Conservation (phyloP, 2,329 filamentous ascomycete species). For the Pseudogymnoascus sp. region DNA sequence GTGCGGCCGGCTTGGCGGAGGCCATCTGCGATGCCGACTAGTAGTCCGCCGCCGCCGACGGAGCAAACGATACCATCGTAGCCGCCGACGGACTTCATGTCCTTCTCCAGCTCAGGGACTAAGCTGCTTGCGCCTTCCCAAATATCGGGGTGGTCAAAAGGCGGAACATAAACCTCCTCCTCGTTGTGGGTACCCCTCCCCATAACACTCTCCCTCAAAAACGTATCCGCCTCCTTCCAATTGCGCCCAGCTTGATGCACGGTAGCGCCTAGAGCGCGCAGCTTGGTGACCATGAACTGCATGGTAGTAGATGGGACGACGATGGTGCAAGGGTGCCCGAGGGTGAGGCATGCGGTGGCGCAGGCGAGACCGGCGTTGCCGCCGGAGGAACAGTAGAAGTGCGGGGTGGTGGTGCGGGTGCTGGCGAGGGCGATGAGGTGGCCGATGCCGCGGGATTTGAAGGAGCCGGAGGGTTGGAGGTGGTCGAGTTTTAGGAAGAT, state of each 20-base stretch:
- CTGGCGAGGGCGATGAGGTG: slow-evolving; percentile 53
- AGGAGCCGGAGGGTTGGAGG: slow-evolving; percentile 75
- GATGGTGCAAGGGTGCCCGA: slow-evolving; percentile 61
- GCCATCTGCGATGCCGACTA: slow-evolving; percentile 67
- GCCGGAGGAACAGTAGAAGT: slow-evolving; percentile 71
- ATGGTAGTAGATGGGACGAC: slow-evolving; percentile 61
- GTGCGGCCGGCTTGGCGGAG: slow-evolving; percentile 19
- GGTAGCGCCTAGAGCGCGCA: slow-evolving; percentile 57
- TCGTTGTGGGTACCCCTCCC: neutral
- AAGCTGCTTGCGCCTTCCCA: slow-evolving; percentile 57
- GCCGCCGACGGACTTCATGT: slow-evolving; percentile 24
- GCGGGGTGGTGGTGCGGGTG: neutral
- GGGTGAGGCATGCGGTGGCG: slow-evolving; percentile 59
- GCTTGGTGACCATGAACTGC: slow-evolving; percentile 60
- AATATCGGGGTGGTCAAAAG: slow-evolving; percentile 59
- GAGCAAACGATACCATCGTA: slow-evolving; percentile 67
- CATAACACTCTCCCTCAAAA: slow-evolving; percentile 40
- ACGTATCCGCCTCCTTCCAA: slow-evolving; percentile 61
- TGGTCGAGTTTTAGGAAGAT: slow-evolving; percentile 83
- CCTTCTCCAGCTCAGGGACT: slow-evolving; percentile 34
- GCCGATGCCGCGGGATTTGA: slow-evolving; percentile 74
- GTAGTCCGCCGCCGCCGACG: slow-evolving; percentile 71
- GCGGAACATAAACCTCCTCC: slow-evolving; percentile 51
- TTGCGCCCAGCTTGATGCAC: slow-evolving; percentile 60
- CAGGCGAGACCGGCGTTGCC: slow-evolving; percentile 80